Conservation (phyloP, 805 yeast genomes). For the Teunomyces tritomae region DNA sequence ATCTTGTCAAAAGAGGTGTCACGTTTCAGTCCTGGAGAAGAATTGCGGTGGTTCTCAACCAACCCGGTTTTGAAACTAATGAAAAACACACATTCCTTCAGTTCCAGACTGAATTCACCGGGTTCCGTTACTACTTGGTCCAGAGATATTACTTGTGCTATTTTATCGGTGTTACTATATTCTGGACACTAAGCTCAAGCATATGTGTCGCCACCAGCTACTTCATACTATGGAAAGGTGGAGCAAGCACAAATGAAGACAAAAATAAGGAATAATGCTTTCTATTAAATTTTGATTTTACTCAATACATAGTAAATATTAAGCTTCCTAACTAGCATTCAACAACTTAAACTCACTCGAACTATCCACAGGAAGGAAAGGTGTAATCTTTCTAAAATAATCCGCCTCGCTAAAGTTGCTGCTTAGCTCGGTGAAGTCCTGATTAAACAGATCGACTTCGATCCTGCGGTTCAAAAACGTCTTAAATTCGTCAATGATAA, state of each 20-base stretch:
- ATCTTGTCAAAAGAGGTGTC: slow-evolving; percentile 5
- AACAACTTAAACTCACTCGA: slow-evolving; percentile 26
- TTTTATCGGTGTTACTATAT: slow-evolving; percentile 15
- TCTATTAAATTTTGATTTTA: not conserved
- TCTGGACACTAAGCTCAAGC: slow-evolving; percentile 19
- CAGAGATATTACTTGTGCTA: slow-evolving; percentile 18
- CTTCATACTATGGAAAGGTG: slow-evolving; percentile 10
- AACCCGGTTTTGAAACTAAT: not conserved
- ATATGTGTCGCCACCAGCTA: slow-evolving; percentile 16
- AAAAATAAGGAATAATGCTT: not conserved
- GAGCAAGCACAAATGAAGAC: not conserved
- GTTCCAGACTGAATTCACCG: slow-evolving; percentile 19
- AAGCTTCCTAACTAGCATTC: slow-evolving; percentile 22
- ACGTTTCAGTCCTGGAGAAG: not conserved
- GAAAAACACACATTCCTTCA: slow-evolving; percentile 12
- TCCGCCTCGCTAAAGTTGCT: slow-evolving; percentile 25
- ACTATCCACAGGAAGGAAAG: slow-evolving; percentile 38
- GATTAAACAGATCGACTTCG: slow-evolving; percentile 25
- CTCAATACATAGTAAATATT: no score
- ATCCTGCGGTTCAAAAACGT: slow-evolving; percentile 31
- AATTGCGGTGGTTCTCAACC: not conserved
- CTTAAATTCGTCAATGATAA: slow-evolving; percentile 46
- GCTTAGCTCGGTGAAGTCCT: slow-evolving; percentile 7
- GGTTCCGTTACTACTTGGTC: slow-evolving; percentile 25
- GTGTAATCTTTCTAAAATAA: slow-evolving; percentile 37